Conservation (phyloP, 75 land plant genomes). For the Selaginella tamariscina region DNA sequence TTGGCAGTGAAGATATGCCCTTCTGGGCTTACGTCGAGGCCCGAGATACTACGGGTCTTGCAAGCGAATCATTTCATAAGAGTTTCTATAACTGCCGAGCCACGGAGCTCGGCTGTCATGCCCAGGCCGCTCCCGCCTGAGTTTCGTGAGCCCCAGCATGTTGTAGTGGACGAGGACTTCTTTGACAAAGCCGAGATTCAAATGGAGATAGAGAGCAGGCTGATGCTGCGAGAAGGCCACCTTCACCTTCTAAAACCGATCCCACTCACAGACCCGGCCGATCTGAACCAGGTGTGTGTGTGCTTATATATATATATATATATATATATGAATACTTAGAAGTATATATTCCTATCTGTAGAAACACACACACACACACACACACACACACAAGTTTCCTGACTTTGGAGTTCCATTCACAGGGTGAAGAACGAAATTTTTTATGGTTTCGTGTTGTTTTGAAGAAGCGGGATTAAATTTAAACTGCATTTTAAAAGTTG, state of each 20-base stretch:
- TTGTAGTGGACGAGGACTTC: not conserved
- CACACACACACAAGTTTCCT: too few relatives aligned
- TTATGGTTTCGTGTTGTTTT: too few relatives aligned
- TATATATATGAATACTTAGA: too few relatives aligned
- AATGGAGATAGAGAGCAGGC: not conserved
- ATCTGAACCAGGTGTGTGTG: not conserved
- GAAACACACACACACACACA: too few relatives aligned
- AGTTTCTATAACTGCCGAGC: not conserved
- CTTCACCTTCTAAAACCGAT: not conserved
- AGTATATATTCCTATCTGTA: too few relatives aligned
- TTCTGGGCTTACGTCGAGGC: not conserved
- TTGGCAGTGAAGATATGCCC: not conserved
- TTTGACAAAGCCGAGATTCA: not conserved
- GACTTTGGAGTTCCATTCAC: too few relatives aligned
- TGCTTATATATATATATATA: too few relatives aligned
- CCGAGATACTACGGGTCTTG: not conserved
- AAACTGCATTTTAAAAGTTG: too few relatives aligned
- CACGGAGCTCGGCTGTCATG: not conserved
- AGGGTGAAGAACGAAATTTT: too few relatives aligned
- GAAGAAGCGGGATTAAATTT: too few relatives aligned
- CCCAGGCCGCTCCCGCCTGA: not conserved
- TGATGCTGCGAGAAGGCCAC: too few relatives aligned
- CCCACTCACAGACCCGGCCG: not conserved
- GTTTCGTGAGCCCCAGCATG: not conserved
- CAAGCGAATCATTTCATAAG: not conserved